Percentiles rank a stretch among this genome's conserved stretches.
phyloP scores from a whole-genome alignment of 176 grass and related monocot genomes.

The bread wheat (Triticum aestivum) region IWGSC_CS_RefSeq_v2.1 NC_057807.1:443291600-443292099 shows the following conservation, averaged over 20 bases:
- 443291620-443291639: not conserved
- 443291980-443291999: slow-evolving; percentile 12
- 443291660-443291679: too few species aligned
- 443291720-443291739: not conserved
- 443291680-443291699: not conserved
- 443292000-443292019: slow-evolving; percentile 29
- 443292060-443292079: slow-evolving; percentile 47
- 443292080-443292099: slow-evolving; percentile 28
- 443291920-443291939: slow-evolving; percentile 35
- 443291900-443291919: slow-evolving; percentile 39
- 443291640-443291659: not conserved
- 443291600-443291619: not conserved
- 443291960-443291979: slow-evolving; percentile 45
- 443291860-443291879: not conserved
- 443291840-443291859: not conserved
- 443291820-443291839: not conserved
- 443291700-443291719: not conserved
- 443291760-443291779: not conserved
- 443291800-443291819: not conserved
- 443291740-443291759: not conserved
- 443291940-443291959: slow-evolving; percentile 49
- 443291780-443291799: not conserved
- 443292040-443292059: slow-evolving; percentile 27
- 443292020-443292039: slow-evolving; percentile 31
- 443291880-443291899: slow-evolving; percentile 29